phyloP scores from a whole-genome alignment of 345 rosid genomes.

The Aquilaria sinensis region DNA sequence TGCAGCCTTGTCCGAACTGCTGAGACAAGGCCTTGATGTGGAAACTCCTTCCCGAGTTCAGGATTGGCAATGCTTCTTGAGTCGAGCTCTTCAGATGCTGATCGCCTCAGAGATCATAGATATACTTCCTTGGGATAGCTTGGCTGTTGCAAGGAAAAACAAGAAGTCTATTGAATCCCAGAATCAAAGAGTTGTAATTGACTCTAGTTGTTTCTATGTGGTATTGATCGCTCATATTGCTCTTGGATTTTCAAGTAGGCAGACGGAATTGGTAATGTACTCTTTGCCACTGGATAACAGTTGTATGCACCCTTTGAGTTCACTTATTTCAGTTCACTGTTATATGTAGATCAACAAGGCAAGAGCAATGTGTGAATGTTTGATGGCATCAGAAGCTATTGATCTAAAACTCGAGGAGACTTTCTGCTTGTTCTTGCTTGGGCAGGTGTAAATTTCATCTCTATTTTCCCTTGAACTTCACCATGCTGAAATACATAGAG shows the following conservation, averaged over 20 bases:
- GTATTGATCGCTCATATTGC: slow-evolving; percentile 82
- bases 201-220: slow-evolving; percentile 68
- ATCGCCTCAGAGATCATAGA: slow-evolving; percentile 82
- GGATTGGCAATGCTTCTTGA: slow-evolving; percentile 84
- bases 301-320: slow-evolving; percentile 10
- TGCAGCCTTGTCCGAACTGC: slow-evolving; percentile 82
- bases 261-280: slow-evolving; percentile 62
- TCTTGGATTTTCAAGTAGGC: slow-evolving; percentile 78
- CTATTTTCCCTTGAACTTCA: slow-evolving; percentile 1
- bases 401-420: slow-evolving; percentile 93
- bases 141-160: slow-evolving; percentile 65
- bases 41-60: slow-evolving; percentile 79
- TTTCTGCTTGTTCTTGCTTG: slow-evolving; percentile 76
- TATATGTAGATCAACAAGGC: slow-evolving; percentile 69
- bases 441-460: slow-evolving; percentile 50
- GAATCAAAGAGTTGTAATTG: slow-evolving; percentile 82
- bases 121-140: slow-evolving; percentile 84
- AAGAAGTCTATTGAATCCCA: slow-evolving; percentile 94
- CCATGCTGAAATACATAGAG: slow-evolving; percentile 7
- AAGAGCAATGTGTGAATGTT: slow-evolving; percentile 66
- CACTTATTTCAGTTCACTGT: slow-evolving; percentile 14
- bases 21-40: slow-evolving; percentile 89
- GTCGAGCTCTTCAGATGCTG: slow-evolving; percentile 70
- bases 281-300: slow-evolving; percentile 16
- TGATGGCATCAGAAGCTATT: slow-evolving; percentile 72